Conservation (phyloP, 2,329 filamentous ascomycete species). For the Thermoascus crustaceus region DNA sequence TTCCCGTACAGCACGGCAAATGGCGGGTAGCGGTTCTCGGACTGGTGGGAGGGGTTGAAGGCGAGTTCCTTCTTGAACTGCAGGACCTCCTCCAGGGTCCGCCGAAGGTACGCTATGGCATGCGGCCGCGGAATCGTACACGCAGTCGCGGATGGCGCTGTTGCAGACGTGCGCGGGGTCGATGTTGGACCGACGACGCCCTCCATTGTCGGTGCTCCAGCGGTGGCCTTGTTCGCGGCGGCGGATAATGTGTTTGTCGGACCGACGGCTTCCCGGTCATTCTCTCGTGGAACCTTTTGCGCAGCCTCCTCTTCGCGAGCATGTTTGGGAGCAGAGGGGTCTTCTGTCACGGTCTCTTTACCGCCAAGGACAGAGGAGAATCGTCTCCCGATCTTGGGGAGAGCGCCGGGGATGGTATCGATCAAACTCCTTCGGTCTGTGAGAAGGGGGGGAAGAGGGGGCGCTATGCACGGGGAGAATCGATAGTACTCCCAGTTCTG, state of each 20-base stretch:
- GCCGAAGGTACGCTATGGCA: slow-evolving; percentile 60
- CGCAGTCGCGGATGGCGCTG: slow-evolving; percentile 18
- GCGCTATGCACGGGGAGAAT: slow-evolving; percentile 68
- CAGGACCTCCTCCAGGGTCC: slow-evolving; percentile 63
- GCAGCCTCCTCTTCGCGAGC: slow-evolving; percentile 9
- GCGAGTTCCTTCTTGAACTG: slow-evolving; percentile 68
- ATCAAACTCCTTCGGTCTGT: slow-evolving; percentile 25
- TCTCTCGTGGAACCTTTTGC: slow-evolving; percentile 4
- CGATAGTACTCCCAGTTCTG: slow-evolving; percentile 72
- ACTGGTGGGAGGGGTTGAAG: slow-evolving; percentile 51
- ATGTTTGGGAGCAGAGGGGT: slow-evolving; percentile 8
- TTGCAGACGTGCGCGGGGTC: slow-evolving; percentile 17
- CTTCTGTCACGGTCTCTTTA: slow-evolving; percentile 11
- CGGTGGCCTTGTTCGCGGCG: slow-evolving; percentile 6
- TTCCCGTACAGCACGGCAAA: slow-evolving; percentile 80
- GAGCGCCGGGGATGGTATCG: slow-evolving; percentile 31
- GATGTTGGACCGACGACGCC: slow-evolving; percentile 19
- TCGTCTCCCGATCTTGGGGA: slow-evolving; percentile 20
- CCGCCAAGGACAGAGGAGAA: slow-evolving; percentile 25
- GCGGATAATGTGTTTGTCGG: neutral
- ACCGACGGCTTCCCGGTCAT: neutral
- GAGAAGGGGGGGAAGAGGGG: slow-evolving; percentile 52
- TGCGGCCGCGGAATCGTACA: slow-evolving; percentile 47
- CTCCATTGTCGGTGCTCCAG: slow-evolving; percentile 24
- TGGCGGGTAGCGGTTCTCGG: slow-evolving; percentile 70